phyloP scores from a whole-genome alignment of 139 green algal genomes.

The Chlorella sp. region DNA sequence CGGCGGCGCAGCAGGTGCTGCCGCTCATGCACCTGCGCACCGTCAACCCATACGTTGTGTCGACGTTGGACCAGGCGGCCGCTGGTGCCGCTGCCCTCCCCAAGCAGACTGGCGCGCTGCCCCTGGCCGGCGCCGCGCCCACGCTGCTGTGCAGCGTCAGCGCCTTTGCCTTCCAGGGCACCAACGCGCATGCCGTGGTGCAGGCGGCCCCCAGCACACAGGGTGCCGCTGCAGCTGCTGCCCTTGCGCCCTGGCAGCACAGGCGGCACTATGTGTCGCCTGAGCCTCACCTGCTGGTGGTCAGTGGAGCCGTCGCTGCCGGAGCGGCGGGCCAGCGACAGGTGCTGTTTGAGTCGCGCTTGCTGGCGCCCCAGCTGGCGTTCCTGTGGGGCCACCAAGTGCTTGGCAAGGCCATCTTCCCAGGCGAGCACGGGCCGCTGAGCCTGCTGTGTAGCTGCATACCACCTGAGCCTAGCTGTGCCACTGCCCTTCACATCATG shows the following conservation, averaged over 20 bases:
- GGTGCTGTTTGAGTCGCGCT: neutral
- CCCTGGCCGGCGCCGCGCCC: neutral
- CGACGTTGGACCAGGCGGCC: constrained; percentile 40
- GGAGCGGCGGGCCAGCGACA: neutral
- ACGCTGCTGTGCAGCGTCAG: constrained; percentile 19
- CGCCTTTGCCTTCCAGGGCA: constrained; percentile 53
- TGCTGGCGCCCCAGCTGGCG: constrained; percentile 39
- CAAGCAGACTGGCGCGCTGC: constrained; percentile 15
- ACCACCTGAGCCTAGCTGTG: too few relatives aligned
- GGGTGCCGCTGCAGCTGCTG: neutral
- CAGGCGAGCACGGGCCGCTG: constrained; percentile 15
- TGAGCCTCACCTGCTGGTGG: constrained; percentile 19
- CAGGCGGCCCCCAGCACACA: neutral
- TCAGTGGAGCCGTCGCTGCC: neutral
- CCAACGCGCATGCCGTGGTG: constrained; percentile 48
- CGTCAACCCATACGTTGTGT: constrained; percentile 62
- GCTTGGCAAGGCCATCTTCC: constrained; percentile 52
- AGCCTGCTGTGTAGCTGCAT: too few relatives aligned
- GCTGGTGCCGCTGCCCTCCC: constrained; percentile 7
- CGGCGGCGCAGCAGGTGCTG: neutral
- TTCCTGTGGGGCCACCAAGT: constrained; percentile 82
- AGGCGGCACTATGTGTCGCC: constrained; percentile 36
- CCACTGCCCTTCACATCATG: too few relatives aligned
- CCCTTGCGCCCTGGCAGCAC: constrained; percentile 4
- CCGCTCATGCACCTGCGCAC: constrained; percentile 63